phyloP scores from a whole-genome alignment of 2,329 filamentous ascomycete species.

The Balansia obtecta region DNA sequence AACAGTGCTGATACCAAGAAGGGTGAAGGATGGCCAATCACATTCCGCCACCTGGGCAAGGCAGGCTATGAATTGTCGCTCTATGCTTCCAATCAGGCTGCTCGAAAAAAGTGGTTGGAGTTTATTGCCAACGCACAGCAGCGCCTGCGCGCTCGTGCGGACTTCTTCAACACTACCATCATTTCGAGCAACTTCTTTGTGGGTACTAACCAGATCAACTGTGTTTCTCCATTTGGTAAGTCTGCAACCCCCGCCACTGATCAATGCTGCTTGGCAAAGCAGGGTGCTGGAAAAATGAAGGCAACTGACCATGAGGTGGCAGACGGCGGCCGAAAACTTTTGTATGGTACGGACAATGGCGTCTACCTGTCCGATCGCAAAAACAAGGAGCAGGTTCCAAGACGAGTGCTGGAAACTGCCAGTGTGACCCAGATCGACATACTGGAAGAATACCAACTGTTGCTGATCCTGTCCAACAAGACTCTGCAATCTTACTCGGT shows the following conservation, averaged over 20 bases:
- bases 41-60: slow-evolving; percentile 90
- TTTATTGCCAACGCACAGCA: slow-evolving; percentile 86
- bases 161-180: slow-evolving; percentile 71
- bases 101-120: slow-evolving; percentile 93
- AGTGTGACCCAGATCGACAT: slow-evolving; percentile 93
- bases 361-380: slow-evolving; percentile 88
- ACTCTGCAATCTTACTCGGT: slow-evolving; percentile 82
- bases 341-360: slow-evolving; percentile 88
- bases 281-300: neutral
- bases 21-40: slow-evolving; percentile 79
- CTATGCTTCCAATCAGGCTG: slow-evolving; percentile 73
- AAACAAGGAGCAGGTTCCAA: slow-evolving; percentile 69
- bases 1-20: slow-evolving; percentile 43
- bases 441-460: slow-evolving; percentile 83
- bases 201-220: slow-evolving; percentile 74
- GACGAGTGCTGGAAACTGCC: slow-evolving; percentile 72
- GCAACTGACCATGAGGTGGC: slow-evolving; percentile 8
- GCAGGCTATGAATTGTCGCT: slow-evolving; percentile 88
- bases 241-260: neutral
- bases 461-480: slow-evolving; percentile 87
- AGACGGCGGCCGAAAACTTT: slow-evolving; percentile 91
- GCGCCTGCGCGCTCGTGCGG: slow-evolving; percentile 71
- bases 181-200: slow-evolving; percentile 50
- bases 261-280: neutral
- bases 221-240: slow-evolving; percentile 81